Evolutionary conservation across 768 basidiomycete species (phyloP).

Genomic region (Lyophyllum shimeji): DNA sequence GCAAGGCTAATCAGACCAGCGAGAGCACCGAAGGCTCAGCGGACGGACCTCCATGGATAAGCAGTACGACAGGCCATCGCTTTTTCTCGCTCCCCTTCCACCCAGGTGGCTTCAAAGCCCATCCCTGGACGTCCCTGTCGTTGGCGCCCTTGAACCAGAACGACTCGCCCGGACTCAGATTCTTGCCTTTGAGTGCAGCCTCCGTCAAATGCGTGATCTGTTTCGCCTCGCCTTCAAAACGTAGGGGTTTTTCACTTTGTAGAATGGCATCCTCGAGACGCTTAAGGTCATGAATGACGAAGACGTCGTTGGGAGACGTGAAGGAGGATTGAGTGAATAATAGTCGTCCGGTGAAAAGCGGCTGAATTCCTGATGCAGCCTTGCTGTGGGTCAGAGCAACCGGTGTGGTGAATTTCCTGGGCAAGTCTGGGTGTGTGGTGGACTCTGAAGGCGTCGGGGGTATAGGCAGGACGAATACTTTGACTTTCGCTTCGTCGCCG

Average conservation of each 20-base stretch:
- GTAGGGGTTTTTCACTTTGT: constrained; percentile 24
- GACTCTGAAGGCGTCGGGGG: constrained; percentile 59
- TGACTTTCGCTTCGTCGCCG: constrained; percentile 76
- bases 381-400: constrained; percentile 57
- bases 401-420: constrained; percentile 50
- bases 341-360: constrained; percentile 58
- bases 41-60: constrained; percentile 74
- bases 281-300: constrained; percentile 52
- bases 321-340: constrained; percentile 75
- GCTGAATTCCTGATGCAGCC: constrained; percentile 60
- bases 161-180: constrained; percentile 65
- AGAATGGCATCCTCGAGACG: constrained; percentile 41
- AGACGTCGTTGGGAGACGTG: constrained; percentile 79
- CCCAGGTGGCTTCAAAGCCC: constrained; percentile 78
- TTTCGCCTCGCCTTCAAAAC: constrained; percentile 36
- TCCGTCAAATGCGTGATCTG: constrained; percentile 69
- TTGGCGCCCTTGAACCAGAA: constrained; percentile 90
- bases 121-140: constrained; percentile 78
- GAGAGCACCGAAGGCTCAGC: not conserved
- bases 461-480: constrained; percentile 69
- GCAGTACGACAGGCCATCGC: constrained; percentile 77
- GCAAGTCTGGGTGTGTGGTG: constrained; percentile 49
- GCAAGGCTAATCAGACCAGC: not conserved
- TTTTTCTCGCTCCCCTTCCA: constrained; percentile 63
- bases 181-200: constrained; percentile 53